Percentiles rank a stretch among this genome's conserved stretches.
These are phyloP conservation scores for Thermoascus crustaceus DNA, from an alignment of 2,329 filamentous ascomycete genomes.

Conservation along the genomic window DNA sequence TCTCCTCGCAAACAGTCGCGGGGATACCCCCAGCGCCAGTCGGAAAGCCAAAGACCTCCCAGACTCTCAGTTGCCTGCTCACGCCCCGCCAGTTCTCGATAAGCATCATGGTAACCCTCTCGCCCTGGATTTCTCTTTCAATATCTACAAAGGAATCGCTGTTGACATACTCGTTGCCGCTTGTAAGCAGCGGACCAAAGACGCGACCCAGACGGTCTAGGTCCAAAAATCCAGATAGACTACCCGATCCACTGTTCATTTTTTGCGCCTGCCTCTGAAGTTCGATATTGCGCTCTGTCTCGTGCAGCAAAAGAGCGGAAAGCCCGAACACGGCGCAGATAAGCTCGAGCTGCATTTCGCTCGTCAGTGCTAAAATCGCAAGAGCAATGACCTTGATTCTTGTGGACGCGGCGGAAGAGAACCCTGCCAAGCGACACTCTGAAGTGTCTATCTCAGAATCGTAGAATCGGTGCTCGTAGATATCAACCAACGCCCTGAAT, in stretches of 20 bases:
- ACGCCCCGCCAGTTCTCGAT: conserved; percentile 29
- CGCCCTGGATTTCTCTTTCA: conserved; percentile 19
- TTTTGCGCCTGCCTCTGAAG: conserved; percentile 11
- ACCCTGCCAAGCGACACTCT: conserved; percentile 14
- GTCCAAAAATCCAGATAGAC: conserved; percentile 15
- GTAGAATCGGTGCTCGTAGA: conserved; percentile 18
- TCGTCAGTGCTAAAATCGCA: conserved; percentile 29
- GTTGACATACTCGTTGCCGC: conserved; percentile 8
- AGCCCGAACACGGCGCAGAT: conserved; percentile 35
- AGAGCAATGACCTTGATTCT: conserved; percentile 28
- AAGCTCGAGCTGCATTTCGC: conserved; percentile 31
- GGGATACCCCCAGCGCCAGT: background rate
- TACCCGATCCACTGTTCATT: conserved; percentile 12
- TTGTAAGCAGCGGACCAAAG: conserved; percentile 28
- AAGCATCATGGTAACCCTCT: conserved; percentile 25
- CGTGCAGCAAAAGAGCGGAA: conserved; percentile 23
- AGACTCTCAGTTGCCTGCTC: conserved; percentile 24
- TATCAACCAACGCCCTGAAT: conserved; percentile 22
- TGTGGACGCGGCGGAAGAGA: conserved; percentile 13
- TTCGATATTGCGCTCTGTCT: conserved; percentile 15
- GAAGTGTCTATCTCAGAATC: conserved; percentile 8
- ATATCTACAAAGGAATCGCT: conserved; percentile 11
- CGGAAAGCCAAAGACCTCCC: conserved; percentile 12
- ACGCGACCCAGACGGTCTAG: conserved; percentile 21
- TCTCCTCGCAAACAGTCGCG: conserved; percentile 2